These are phyloP conservation scores for Diutina ranongensis DNA, from an alignment of 1,139 yeast genomes.

Conservation along the genomic window DNA sequence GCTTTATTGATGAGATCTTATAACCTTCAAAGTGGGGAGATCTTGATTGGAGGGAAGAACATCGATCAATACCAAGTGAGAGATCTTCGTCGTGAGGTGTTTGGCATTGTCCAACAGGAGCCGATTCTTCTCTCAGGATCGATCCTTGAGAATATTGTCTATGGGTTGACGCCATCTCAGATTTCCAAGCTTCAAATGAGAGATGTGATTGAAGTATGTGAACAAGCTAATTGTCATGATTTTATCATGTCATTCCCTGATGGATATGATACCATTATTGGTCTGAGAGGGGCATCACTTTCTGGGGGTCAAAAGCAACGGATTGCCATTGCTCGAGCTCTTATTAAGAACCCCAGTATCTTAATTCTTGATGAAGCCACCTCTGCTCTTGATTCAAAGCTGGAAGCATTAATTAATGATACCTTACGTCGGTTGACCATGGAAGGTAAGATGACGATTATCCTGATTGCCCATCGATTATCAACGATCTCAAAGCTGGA, in stretches of 20 bases:
- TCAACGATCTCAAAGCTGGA: conserved; percentile 57
- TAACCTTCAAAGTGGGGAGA: conserved; percentile 41
- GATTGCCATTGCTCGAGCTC: conserved; percentile 77
- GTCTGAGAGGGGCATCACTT: conserved; percentile 45
- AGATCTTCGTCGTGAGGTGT: conserved; percentile 52
- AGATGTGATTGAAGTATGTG: conserved; percentile 30
- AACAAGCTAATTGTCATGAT: conserved; percentile 46
- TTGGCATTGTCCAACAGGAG: conserved; percentile 86
- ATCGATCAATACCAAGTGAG: conserved; percentile 56
- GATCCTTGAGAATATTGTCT: conserved; percentile 66
- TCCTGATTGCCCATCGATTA: conserved; percentile 85
- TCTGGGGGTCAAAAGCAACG: conserved; percentile 90
- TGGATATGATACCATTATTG: conserved; percentile 42
- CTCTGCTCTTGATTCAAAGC: conserved; percentile 65
- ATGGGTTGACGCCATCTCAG: conserved; percentile 54
- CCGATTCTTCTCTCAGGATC: conserved; percentile 75
- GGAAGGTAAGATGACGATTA: conserved; percentile 64
- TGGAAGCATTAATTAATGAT: conserved; percentile 56
- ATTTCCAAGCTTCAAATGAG: conserved; percentile 28
- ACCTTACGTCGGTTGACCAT: conserved; percentile 41
- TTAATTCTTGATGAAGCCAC: conserved; percentile 70
- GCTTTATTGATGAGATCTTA: conserved; percentile 65
- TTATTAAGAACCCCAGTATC: conserved; percentile 50
- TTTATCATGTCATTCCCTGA: conserved; percentile 40
- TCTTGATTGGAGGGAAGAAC: conserved; percentile 56